phyloP scores from a whole-genome alignment of 495 filamentous ascomycete genomes.

The Penicillium herquei region DNA sequence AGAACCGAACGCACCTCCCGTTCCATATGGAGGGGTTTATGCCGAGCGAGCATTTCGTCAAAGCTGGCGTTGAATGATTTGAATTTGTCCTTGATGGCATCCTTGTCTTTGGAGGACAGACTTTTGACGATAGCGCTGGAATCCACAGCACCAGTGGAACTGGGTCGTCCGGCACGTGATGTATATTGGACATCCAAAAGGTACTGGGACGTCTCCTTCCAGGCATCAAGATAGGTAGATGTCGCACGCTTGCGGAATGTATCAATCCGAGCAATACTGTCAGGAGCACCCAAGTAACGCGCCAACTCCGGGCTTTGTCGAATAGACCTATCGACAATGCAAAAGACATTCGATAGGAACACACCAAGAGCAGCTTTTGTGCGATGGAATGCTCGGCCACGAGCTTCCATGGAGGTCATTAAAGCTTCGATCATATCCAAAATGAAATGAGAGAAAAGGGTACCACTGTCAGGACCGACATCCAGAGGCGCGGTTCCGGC shows the following conservation, averaged over 20 bases:
- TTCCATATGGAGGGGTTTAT: slow-evolving; percentile 82
- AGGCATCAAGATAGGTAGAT: slow-evolving; percentile 79
- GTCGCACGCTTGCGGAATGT: slow-evolving; percentile 83
- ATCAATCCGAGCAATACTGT: slow-evolving; percentile 65
- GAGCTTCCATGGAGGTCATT: slow-evolving; percentile 73
- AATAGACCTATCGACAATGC: slow-evolving; percentile 82
- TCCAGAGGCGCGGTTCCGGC: slow-evolving; percentile 75
- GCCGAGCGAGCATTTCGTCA: slow-evolving; percentile 78
- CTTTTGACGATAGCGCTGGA: slow-evolving; percentile 79
- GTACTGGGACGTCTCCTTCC: slow-evolving; percentile 80
- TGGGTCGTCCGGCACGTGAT: slow-evolving; percentile 63
- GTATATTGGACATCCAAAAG: slow-evolving; percentile 93
- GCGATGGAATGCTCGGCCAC: slow-evolving; percentile 70
- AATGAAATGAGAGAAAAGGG: slow-evolving; percentile 86
- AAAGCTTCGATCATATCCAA: slow-evolving; percentile 80
- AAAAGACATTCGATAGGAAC: slow-evolving; percentile 87
- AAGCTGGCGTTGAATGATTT: slow-evolving; percentile 86
- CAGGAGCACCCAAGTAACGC: slow-evolving; percentile 63
- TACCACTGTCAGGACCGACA: slow-evolving; percentile 82
- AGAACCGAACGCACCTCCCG: slow-evolving; percentile 78
- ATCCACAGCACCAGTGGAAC: slow-evolving; percentile 66
- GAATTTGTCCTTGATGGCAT: slow-evolving; percentile 95
- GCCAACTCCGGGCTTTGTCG: slow-evolving; percentile 70
- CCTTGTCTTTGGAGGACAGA: slow-evolving; percentile 83
- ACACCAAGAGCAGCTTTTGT: slow-evolving; percentile 78